Evolutionary conservation across 768 basidiomycete species (phyloP), one percentile per base, ranked within the genome.

Genomic region (Naematelia aurantialba): DNA sequence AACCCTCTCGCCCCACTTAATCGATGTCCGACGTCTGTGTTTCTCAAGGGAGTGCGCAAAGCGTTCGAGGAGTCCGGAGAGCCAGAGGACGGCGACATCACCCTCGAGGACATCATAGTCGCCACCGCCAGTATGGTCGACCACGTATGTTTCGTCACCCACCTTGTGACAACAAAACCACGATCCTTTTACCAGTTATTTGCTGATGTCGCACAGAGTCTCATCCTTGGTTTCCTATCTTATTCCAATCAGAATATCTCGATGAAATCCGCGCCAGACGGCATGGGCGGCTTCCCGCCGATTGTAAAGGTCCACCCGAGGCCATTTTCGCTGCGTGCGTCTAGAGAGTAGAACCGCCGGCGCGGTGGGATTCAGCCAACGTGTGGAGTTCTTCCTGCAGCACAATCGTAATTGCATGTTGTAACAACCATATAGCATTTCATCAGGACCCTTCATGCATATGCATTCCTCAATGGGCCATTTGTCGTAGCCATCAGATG

Each of bases 41-140:
- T 74, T 52, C 12, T 71, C 8, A 42, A 53, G 0, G 63, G 69
- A 3, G 56, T 57, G 0, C 22, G 31, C 22, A 14, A 26, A 24
- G 60, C 69, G 2, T 74, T 71, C 30, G 44, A 39, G 3, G 64
- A 60, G 5, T 47, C 63, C 19, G 62, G 66, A 19, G 72, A 71
- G 39, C 45, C 70, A 1, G 72, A 74, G 59, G 69, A 67, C 46
- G 69, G 69, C 14, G 45, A 45, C 5, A 62, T 72, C 19, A 63
- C 55, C 1, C 26, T 76, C 17, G 74, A 74, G 39, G 72, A 73
- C 56, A 65, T 77, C 42, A 74, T 77, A 58, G 67, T 61, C 47
- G 61, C 73, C 17, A 58, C 69, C 3, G 67, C 72, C 3, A 73
- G 67, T 49, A 61, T 73, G 25, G 65, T 75, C 12, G 71, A 73